Conservation (phyloP, 805 yeast genomes). For the Barnettozyma sp. region DNA sequence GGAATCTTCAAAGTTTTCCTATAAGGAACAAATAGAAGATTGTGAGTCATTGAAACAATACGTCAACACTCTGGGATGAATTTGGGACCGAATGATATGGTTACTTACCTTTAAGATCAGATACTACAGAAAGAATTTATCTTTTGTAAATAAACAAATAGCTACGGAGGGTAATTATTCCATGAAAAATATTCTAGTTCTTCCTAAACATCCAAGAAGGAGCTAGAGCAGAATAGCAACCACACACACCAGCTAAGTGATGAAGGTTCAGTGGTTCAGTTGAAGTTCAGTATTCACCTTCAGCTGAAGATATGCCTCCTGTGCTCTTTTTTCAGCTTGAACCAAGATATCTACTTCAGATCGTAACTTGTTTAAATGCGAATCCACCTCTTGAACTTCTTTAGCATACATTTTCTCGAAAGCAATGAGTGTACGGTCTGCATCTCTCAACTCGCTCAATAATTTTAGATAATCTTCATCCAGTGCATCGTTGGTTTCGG, state of each 20-base stretch:
- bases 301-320: constrained; percentile 17
- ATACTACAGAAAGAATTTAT: too few species aligned
- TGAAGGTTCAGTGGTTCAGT: too few species aligned
- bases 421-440: constrained; percentile 19
- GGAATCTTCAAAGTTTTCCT: constrained; percentile 39
- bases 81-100: too few species aligned
- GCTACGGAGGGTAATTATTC: too few species aligned
- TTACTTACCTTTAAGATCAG: too few species aligned
- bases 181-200: too few species aligned
- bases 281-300: too few species aligned
- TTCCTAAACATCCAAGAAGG: too few species aligned
- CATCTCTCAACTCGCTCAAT: constrained; percentile 16
- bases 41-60: constrained; percentile 21
- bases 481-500: constrained; percentile 11
- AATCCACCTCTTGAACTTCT: constrained; percentile 11
- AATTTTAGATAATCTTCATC: constrained; percentile 9
- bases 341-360: constrained; percentile 21
- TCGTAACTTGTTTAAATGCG: constrained; percentile 15
- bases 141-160: too few species aligned
- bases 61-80: not conserved
- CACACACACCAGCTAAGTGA: too few species aligned
- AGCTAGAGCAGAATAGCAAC: too few species aligned
- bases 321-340: constrained; percentile 19
- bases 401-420: constrained; percentile 17
- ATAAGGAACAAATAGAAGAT: constrained; percentile 45